A percentile compares a stretch with the other conserved stretches of the same genome.
Conservation (phyloP, 169 alveolate species). For the Plasmodium coatneyi region DNA sequence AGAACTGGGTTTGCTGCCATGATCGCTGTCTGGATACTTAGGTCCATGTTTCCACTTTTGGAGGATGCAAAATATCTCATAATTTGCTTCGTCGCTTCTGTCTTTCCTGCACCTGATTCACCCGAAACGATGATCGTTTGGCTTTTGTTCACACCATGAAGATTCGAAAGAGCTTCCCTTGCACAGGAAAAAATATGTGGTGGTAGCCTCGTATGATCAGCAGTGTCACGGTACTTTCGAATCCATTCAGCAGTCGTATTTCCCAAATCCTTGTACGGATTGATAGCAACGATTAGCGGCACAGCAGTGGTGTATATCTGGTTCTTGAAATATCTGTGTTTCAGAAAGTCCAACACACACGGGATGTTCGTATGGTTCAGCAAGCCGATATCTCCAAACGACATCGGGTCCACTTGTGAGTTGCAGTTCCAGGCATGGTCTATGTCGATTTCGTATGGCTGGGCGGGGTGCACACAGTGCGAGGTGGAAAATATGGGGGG, state of each 20-base stretch:
- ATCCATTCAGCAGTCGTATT: constrained; percentile 90
- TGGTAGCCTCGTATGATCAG: constrained; percentile 82
- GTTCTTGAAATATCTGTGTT: constrained; percentile 88
- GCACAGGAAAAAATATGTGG: constrained; percentile 94
- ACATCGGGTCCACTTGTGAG: constrained; percentile 91
- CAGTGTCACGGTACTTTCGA: constrained; percentile 85
- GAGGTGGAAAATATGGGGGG: not conserved
- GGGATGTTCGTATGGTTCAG: constrained; percentile 91
- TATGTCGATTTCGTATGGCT: constrained; percentile 89
- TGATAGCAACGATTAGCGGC: constrained; percentile 92
- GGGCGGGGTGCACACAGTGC: not conserved
- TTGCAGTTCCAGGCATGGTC: constrained; percentile 90
- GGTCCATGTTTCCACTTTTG: constrained; percentile 81
- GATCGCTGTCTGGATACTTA: constrained; percentile 89
- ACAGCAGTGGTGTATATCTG: constrained; percentile 93
- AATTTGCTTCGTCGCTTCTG: constrained; percentile 97
- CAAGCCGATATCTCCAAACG: constrained; percentile 92
- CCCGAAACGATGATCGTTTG: constrained; percentile 97
- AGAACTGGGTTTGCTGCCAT: constrained; percentile 97
- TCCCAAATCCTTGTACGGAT: constrained; percentile 92
- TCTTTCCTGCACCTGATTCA: constrained; percentile 99
- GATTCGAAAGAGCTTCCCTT: constrained; percentile 90
- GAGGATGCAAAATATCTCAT: constrained; percentile 93
- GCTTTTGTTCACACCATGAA: constrained; percentile 87
- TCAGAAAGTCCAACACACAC: constrained; percentile 89